Base-by-base conservation (phyloP, 257 asterid species). In the Fraxinus excelsior region DNA sequence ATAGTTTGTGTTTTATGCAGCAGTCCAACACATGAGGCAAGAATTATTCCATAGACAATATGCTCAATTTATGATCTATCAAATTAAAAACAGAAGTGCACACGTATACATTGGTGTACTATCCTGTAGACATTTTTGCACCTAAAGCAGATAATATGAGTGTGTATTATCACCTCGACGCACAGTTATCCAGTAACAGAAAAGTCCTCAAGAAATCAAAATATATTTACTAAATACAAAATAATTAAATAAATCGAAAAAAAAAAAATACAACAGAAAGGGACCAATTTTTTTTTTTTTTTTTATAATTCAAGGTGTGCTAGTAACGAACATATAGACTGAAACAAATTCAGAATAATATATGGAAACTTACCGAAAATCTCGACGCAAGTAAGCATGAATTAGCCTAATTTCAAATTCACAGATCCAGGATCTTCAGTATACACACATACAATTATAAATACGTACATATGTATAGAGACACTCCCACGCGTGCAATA, bases 371-470 rank as follows among this genome's bases (percentile, higher is more conserved):
- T 80, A 92, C 89, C 94, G 77, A 83, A 89, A 81, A 87, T 64
- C 74, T 87, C 97, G 86, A 87, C 67, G 84, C 90, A 88, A 76
- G 82, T 86, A 85, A 87, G 69, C 93, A 93, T 91, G 83, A 85
- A 78, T 58, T 77, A 78, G 82, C 80, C 80, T 82, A 87, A 82
- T 34, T 74, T 74, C 78, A 82, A 82, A 80, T 83, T 85, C 79
- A 88, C 86, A 84, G 86, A 90, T 92, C 96, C 90, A 79, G 44
- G 65, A 74, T 67, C 79, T 78, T 74, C 81, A 77, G 68, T 75
- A 67, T 70, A 77, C 70, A 73, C 42, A 66, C 49, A 69, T 35
- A 68, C 60, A 76, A 44, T 42, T 66, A 58, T 12, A 31, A 73
- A 83, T 28, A 58, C 40, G 74, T 46, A 18, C 44, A 13, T 46